Conservation (phyloP, 2,329 filamentous ascomycete species). For the Aspergillus persii region DNA sequence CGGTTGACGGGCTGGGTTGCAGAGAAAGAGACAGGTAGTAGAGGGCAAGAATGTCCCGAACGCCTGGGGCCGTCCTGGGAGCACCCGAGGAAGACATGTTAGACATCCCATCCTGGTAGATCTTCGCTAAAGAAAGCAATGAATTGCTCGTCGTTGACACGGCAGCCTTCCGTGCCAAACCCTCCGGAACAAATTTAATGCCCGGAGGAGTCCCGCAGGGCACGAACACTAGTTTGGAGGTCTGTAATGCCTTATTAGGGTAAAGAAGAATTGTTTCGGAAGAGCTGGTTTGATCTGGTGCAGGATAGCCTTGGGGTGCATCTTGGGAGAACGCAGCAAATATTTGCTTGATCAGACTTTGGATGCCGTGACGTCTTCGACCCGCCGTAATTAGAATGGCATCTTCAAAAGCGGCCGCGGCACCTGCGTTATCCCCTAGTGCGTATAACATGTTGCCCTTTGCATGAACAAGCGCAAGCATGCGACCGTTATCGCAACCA, state of each 20-base stretch:
- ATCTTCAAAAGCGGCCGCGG: slow-evolving; percentile 89
- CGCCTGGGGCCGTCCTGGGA: slow-evolving; percentile 66
- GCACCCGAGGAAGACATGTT: slow-evolving; percentile 59
- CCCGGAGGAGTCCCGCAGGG: slow-evolving; percentile 75
- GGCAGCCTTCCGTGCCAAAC: slow-evolving; percentile 71
- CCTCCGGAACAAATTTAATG: slow-evolving; percentile 68
- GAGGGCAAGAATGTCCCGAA: slow-evolving; percentile 87
- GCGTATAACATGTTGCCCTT: slow-evolving; percentile 99
- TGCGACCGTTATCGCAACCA: slow-evolving; percentile 83
- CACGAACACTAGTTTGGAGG: slow-evolving; percentile 78
- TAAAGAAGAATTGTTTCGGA: slow-evolving; percentile 71
- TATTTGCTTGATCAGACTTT: slow-evolving; percentile 74
- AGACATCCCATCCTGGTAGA: slow-evolving; percentile 94
- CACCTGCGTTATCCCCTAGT: slow-evolving; percentile 74
- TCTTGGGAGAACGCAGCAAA: slow-evolving; percentile 64
- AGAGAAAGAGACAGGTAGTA: slow-evolving; percentile 95
- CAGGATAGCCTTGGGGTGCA: slow-evolving; percentile 38
- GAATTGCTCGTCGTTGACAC: slow-evolving; percentile 95
- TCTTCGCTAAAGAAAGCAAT: slow-evolving; percentile 89
- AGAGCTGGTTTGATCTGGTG: slow-evolving; percentile 31
- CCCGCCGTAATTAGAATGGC: slow-evolving; percentile 87
- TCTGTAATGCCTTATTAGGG: slow-evolving; percentile 79
- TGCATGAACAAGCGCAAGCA: slow-evolving; percentile 89
- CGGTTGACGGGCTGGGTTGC: slow-evolving; percentile 93
- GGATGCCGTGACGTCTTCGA: slow-evolving; percentile 66